Base-by-base conservation (phyloP, 805 yeast species). In the Ogataea trehaloabstinens region DNA sequence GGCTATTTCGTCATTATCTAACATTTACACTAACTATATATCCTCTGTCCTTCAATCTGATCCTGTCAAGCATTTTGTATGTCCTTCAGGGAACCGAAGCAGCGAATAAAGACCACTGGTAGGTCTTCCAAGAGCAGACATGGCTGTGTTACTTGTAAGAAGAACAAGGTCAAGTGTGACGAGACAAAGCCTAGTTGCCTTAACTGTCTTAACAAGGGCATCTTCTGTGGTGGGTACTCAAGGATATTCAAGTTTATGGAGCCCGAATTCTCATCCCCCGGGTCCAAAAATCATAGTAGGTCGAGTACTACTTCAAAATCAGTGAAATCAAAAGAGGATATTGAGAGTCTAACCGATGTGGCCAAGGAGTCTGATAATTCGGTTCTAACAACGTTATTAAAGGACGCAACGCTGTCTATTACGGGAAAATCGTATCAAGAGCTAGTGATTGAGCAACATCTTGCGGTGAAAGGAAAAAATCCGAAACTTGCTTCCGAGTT, bases 71-170 rank as follows among this genome's bases (percentile, higher is more conserved):
- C n/a, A n/a, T n/a, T n/a, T n/a, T n/a, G n/a, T n/a, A n/a, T n/a
- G n/a, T n/a, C n/a, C n/a, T n/a, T n/a, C n/a, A n/a, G n/a, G n/a
- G n/a, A n/a, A n/a, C n/a, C n/a, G n/a, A n/a, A n/a, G n/a, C n/a
- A n/a, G n/a, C n/a, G n/a, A n/a, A n/a, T n/a, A n/a, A n/a, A n/a
- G n/a, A n/a, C n/a, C n/a, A n/a, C n/a, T n/a, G 11, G 25, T 8
- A 22, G 25, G 25, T 8, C 15, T 8, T 27, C 41, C 5, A 46
- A 44, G 28, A 46, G 48, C 32, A 38, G 53, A 6, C 31, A 49
- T 15, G 74, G 72, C 2, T 69, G 74, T 42, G 39, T 62, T 27
- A 68, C 73, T 2, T 69, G 73, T 53, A 69, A 67, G 40, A 55
- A 52, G 41, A 57, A 59, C 37, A 54, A 72, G 28, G 46, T 66